Evolutionary conservation across 495 filamentous ascomycete genomes (phyloP), one percentile per base, ranked within the genome.

Genomic region (Penicillium nucicola): DNA sequence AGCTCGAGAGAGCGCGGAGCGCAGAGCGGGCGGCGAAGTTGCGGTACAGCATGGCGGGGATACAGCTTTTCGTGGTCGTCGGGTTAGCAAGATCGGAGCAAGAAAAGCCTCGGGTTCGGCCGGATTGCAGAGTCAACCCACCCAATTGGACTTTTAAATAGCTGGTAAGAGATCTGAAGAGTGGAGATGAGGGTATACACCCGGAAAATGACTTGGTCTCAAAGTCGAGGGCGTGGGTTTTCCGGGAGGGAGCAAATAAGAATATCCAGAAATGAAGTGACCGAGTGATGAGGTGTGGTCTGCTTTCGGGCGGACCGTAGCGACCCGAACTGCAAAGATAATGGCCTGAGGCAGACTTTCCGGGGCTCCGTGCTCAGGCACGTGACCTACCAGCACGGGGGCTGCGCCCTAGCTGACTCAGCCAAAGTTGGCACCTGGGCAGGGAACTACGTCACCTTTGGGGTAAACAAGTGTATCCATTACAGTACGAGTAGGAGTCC

Each of bases 41-140:
- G 59, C 76, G 70, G 68, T 70, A 75, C 45, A 79, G 42, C 76
- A 80, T 80, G 56, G 61, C 70, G 57, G 64, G 52, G 53, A 51
- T 50, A 52, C 54, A 67, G 68, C 70, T 71, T 64, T 66, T 66
- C 61, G 64, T 59, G 56, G 65, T 48, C 49, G 56, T 67, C 60
- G 62, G 58, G 60, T 70, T 63, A 68, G 67, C 57, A 67, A 49
- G 36, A 48, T 53, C 53, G 53, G 41, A 51, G 43, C 20, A 52
- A 46, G 58, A 66, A 66, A 72, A 72, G 60, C 61, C 53, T 62
- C 67, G 70, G 70, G 60, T 67, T 47, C 50, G 48, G 40, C 36
- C 41, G 52, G 42, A 52, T 25, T 23, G 34, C 15, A 41, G 40
- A n/a, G 46, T 38, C 42, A 33, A 65, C 60, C 20, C 23, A 64